Base-by-base conservation (phyloP, 768 basidiomycete species). In the Lactarius evosmus region DNA sequence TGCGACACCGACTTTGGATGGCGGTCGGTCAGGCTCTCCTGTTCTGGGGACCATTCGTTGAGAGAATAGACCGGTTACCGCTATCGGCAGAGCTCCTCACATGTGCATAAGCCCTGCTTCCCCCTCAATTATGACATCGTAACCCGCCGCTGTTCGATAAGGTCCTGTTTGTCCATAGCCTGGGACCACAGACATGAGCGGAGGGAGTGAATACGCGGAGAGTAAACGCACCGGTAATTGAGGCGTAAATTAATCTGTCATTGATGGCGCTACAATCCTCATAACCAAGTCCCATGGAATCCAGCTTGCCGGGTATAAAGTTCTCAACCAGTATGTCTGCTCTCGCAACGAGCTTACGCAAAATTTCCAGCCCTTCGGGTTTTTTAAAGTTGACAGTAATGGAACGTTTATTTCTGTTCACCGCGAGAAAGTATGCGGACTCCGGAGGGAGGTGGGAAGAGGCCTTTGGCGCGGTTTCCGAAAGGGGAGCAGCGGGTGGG, bases 91-190 rank as follows among this genome's bases (percentile, higher is more conserved):
- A 19, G 30, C 67, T 52, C 78, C 86, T 66, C 49, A 92, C 89
- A 95, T 95, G 74, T 95, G 92, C 93, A 95, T 95, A 56, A 96
- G 77, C 11, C 95, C 96, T 36, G 95, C 93, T 74, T 96, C 94
- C 57, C 76, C 78, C 65, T 81, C 38, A 68, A 75, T 74, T 46
- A 77, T 67, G 29, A 94, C 94, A 73, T 94, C 93, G 74, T 95
- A 96, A 16, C 95, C 95, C 19, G 95, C 88, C 22, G 87, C 84
- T 58, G 83, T 78, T 57, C 88, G 80, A 70, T 87, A 97, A 9
- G 95, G 95, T 1, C 95, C 95, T 0, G 91, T 94, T 70, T 97
- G 95, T 1, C 89, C 89, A 67, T 91, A 91, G 17, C 88, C 89
- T 87, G 63, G 22, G 75, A 61, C 29, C n/a, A 8, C 19, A 51